phyloP scores from a whole-genome alignment of 1,284 basidiomycete species.

The Fomes fomentarius region DNA sequence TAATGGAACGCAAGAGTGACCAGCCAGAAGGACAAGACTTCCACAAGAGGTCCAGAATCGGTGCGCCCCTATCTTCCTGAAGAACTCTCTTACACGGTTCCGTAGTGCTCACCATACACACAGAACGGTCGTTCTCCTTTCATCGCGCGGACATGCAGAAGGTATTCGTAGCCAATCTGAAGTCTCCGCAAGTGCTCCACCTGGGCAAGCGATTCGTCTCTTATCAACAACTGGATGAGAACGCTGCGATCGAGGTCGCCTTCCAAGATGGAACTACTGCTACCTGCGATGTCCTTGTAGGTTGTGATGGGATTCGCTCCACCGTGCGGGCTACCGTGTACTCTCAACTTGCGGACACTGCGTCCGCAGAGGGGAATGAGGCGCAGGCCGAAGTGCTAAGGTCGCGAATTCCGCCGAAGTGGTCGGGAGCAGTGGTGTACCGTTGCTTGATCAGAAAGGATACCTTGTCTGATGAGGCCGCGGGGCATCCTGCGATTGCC shows the following conservation, averaged over 20 bases:
- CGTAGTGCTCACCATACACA: background rate
- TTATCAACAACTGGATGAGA: slow-evolving; percentile 39
- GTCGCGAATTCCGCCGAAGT: slow-evolving; percentile 1
- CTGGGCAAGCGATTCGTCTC: slow-evolving; percentile 52
- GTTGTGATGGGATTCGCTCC: slow-evolving; percentile 54
- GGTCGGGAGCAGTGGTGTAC: slow-evolving; percentile 10
- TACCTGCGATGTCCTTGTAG: slow-evolving; percentile 52
- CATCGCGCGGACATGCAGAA: slow-evolving; percentile 57
- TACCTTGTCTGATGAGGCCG: background rate
- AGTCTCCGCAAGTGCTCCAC: slow-evolving; percentile 41
- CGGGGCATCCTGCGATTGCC: background rate
- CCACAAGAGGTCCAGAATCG: too few relatives aligned
- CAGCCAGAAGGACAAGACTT: too few relatives aligned
- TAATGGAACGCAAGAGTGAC: too few relatives aligned
- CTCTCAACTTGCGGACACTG: slow-evolving; percentile 14
- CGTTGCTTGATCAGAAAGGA: slow-evolving; percentile 7
- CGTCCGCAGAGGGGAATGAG: slow-evolving; percentile 19
- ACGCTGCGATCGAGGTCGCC: slow-evolving; percentile 37
- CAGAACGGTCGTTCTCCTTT: slow-evolving; percentile 48
- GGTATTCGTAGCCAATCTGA: slow-evolving; percentile 46
- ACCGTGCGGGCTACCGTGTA: slow-evolving; percentile 32
- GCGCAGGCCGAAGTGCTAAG: slow-evolving; percentile 1
- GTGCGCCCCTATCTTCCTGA: too few relatives aligned
- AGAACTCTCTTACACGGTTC: too few relatives aligned
- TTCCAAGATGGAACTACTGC: slow-evolving; percentile 53